Conservation (phyloP, 352 stramenopile genomes). For the Phytophthora foliorum region DNA sequence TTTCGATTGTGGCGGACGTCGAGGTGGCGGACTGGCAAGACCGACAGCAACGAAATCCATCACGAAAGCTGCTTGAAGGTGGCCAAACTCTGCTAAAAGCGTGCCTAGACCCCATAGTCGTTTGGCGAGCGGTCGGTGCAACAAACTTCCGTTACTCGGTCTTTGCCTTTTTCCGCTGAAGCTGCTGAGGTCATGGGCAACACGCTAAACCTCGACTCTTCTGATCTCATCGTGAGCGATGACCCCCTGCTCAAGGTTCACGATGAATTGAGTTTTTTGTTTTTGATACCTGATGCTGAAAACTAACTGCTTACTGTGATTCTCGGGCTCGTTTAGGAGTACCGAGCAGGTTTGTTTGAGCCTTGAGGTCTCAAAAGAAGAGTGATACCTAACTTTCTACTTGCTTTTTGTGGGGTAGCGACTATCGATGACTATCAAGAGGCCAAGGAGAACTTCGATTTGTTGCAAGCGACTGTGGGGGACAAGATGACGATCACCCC, state of each 20-base stretch:
- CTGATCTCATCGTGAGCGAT: conserved; percentile 52
- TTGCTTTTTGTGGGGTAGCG: conserved; percentile 16
- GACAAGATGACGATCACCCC: conserved; percentile 83
- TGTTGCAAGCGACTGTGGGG: conserved; percentile 65
- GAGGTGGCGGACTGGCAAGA: conserved; percentile 29
- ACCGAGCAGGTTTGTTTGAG: conserved; percentile 22
- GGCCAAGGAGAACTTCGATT: conserved; percentile 72
- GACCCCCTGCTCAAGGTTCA: conserved; percentile 50
- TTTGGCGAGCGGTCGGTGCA: conserved; percentile 8
- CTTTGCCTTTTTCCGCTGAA: neutral
- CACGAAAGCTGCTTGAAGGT: neutral
- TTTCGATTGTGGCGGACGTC: conserved; percentile 28
- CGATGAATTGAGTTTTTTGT: neutral
- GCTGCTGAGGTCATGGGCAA: conserved; percentile 47
- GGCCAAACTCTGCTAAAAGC: conserved; percentile 15
- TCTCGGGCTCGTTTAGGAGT: conserved; percentile 14
- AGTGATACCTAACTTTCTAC: neutral
- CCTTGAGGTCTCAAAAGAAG: neutral
- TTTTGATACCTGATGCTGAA: neutral
- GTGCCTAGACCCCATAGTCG: neutral
- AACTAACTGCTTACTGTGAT: neutral
- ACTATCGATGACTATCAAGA: conserved; percentile 50
- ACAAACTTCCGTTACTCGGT: conserved; percentile 22
- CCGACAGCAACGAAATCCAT: conserved; percentile 38
- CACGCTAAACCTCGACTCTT: conserved; percentile 41